Evolutionary conservation across 2,329 filamentous ascomycete species (phyloP).

Genomic region (Bipolaris bicolor): DNA sequence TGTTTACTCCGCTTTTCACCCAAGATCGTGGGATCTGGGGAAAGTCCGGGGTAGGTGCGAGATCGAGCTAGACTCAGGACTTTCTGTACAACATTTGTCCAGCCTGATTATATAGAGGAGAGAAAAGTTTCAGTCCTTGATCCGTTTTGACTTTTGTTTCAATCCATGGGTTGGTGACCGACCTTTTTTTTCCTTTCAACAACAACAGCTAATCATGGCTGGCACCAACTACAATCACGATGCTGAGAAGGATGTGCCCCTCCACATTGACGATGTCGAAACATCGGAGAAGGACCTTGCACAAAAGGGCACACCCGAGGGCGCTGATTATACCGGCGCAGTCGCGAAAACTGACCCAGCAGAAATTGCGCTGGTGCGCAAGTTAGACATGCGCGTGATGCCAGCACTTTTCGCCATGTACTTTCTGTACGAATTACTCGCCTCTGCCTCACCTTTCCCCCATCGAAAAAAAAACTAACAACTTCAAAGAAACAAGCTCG

Average conservation of each 20-base stretch:
- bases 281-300: conserved; percentile 1
- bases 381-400: conserved; percentile 35
- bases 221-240: conserved; percentile 1
- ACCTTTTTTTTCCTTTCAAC: neutral
- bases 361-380: conserved; percentile 36
- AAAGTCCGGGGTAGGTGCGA: conserved; percentile 28
- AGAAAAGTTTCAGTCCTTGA: neutral
- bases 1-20: conserved; percentile 2
- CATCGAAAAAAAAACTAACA: neutral
- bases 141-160: neutral
- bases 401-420: conserved; percentile 47
- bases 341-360: conserved; percentile 31
- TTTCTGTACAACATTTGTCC: conserved; percentile 32
- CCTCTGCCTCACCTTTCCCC: neutral
- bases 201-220: conserved; percentile 16
- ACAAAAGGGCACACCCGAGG: neutral
- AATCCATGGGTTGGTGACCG: neutral
- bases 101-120: conserved; percentile 26
- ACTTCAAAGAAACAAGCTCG: conserved; percentile 44
- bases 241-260: conserved; percentile 24
- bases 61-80: conserved; percentile 5
- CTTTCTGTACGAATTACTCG: conserved; percentile 32
- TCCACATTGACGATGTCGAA: conserved; percentile 29
- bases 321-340: conserved; percentile 33
- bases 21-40: conserved; percentile 24